Evolutionary conservation across 2,329 filamentous ascomycete genomes (phyloP).

Genomic region (Chaetomiaceae sp.): DNA sequence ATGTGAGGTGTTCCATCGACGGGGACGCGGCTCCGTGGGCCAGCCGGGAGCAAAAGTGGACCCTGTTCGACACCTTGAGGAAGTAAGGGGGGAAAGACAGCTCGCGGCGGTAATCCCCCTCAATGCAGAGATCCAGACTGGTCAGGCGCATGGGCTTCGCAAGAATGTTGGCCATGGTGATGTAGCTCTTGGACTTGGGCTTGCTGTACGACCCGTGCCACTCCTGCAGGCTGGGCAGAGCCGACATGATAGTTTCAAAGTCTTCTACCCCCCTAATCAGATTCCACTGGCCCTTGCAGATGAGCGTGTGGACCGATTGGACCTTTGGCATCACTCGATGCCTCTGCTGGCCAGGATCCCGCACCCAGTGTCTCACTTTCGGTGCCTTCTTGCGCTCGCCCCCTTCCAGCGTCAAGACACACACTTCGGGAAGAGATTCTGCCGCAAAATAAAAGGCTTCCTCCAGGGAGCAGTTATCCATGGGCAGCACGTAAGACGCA

Average conservation of each 20-base stretch:
- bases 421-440: constrained; percentile 53
- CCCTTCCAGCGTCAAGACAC: constrained; percentile 68
- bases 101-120: constrained; percentile 66
- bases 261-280: constrained; percentile 60
- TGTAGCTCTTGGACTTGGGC: constrained; percentile 68
- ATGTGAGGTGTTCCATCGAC: constrained; percentile 62
- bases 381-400: constrained; percentile 72
- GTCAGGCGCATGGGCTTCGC: constrained; percentile 52
- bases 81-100: constrained; percentile 56
- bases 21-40: constrained; percentile 56
- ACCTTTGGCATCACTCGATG: constrained; percentile 34
- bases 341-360: constrained; percentile 15
- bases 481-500: constrained; percentile 54
- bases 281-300: constrained; percentile 75
- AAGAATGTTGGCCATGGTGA: constrained; percentile 62
- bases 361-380: constrained; percentile 55
- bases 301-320: constrained; percentile 57
- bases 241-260: constrained; percentile 56
- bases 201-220: constrained; percentile 64
- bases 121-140: constrained; percentile 62
- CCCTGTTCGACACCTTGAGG: constrained; percentile 51
- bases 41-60: constrained; percentile 62
- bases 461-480: constrained; percentile 64
- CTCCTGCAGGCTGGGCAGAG: constrained; percentile 60
- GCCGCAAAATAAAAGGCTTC: constrained; percentile 63